These are phyloP conservation scores for Vicia villosa DNA, from an alignment of 306 rosid species.

Conservation along the genomic window DNA sequence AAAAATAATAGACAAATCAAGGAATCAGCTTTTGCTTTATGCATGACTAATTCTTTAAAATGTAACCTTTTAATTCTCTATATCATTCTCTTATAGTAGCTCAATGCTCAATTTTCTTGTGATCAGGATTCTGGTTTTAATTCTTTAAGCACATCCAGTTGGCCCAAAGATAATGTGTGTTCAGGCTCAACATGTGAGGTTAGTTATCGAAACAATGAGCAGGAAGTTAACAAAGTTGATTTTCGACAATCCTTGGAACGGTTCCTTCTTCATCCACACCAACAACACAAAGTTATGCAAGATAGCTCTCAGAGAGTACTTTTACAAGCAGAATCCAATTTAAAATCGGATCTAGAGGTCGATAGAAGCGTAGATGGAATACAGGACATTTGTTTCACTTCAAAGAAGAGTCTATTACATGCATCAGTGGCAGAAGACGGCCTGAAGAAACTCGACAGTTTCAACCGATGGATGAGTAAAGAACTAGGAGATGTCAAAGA, in stretches of 20 bases:
- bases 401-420: conserved; percentile 50
- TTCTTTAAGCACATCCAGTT: conserved; percentile 39
- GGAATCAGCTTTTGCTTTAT: not conserved
- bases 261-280: conserved; percentile 34
- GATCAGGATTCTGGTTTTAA: conserved; percentile 50
- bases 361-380: conserved; percentile 46
- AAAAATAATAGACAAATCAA: not conserved
- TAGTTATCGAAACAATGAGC: conserved; percentile 39
- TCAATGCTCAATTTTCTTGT: conserved; percentile 34
- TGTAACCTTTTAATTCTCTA: conserved; percentile 11
- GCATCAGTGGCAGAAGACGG: conserved; percentile 50
- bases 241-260: conserved; percentile 40
- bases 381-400: conserved; percentile 38
- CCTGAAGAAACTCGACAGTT: conserved; percentile 79
- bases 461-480: conserved; percentile 80
- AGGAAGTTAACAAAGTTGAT: conserved; percentile 43
- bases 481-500: conserved; percentile 82
- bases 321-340: conserved; percentile 39
- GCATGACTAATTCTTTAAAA: conserved; percentile 3
- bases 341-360: conserved; percentile 46
- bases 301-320: conserved; percentile 42
- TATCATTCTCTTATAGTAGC: conserved; percentile 25
- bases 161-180: conserved; percentile 48
- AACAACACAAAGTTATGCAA: conserved; percentile 35
- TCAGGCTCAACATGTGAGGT: conserved; percentile 38